These are phyloP conservation scores for Collybia mongolica DNA, from an alignment of 768 basidiomycete genomes.

Conservation along the genomic window DNA sequence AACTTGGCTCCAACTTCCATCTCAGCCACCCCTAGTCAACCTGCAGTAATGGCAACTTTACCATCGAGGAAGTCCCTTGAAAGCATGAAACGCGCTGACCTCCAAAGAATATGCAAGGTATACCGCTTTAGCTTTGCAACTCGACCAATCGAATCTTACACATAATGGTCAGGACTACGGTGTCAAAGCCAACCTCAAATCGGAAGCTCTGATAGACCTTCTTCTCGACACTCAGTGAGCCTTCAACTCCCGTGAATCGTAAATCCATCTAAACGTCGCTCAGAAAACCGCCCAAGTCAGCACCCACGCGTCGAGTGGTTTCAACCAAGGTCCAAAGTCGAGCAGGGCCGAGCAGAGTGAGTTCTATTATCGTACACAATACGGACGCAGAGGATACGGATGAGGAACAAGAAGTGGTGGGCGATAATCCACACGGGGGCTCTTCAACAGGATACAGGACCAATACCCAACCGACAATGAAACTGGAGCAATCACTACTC, in stretches of 20 bases:
- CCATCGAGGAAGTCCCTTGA: conserved; percentile 42
- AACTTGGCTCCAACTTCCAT: conserved; percentile 12
- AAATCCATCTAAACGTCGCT: neutral
- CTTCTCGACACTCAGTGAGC: conserved; percentile 55
- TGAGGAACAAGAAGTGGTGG: conserved; percentile 15
- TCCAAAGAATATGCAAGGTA: conserved; percentile 74
- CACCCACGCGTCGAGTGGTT: conserved; percentile 28
- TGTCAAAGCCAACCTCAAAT: conserved; percentile 80
- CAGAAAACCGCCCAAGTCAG: conserved; percentile 17
- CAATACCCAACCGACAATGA: conserved; percentile 14
- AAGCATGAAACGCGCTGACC: conserved; percentile 43
- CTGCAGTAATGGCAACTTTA: conserved; percentile 34
- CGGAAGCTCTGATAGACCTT: conserved; percentile 75
- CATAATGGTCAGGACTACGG: conserved; percentile 59
- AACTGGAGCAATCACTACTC: conserved; percentile 24
- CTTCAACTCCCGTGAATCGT: conserved; percentile 10
- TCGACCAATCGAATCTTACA: conserved; percentile 11
- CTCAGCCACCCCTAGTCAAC: conserved; percentile 13
- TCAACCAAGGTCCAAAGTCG: conserved; percentile 35
- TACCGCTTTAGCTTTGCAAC: neutral
- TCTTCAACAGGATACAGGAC: conserved; percentile 13
- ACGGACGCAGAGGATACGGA: conserved; percentile 45
- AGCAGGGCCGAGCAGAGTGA: conserved; percentile 37
- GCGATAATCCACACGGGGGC: conserved; percentile 7
- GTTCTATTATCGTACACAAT: conserved; percentile 49